phyloP scores from a whole-genome alignment of 352 stramenopile species.

The Phytophthora constricta region DNA sequence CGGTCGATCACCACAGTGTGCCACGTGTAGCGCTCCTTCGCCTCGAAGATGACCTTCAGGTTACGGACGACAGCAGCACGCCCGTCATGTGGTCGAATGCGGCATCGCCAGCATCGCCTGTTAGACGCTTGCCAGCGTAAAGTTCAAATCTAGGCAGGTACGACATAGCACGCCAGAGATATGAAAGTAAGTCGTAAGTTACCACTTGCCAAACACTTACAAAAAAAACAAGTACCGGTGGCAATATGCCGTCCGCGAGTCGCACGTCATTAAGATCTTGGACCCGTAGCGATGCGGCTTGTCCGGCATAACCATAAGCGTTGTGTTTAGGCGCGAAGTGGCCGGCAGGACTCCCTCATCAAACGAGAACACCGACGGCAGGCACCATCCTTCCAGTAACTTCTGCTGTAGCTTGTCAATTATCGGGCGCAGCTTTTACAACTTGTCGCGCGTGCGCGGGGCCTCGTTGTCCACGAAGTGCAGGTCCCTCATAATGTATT shows the following conservation, averaged over 20 bases:
- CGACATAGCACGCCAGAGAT: too few relatives aligned
- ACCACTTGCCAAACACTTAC: too few relatives aligned
- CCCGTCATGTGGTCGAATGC: too few relatives aligned
- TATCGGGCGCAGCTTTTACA: slow-evolving; percentile 28
- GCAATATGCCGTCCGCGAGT: slow-evolving; percentile 12
- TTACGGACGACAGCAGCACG: too few relatives aligned
- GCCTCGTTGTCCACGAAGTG: slow-evolving; percentile 26
- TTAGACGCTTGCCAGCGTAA: too few relatives aligned
- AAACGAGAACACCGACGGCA: slow-evolving; percentile 28
- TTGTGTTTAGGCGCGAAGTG: slow-evolving; percentile 32
- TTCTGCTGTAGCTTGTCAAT: slow-evolving; percentile 14
- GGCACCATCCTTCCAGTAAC: slow-evolving; percentile 9
- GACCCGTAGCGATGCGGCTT: slow-evolving; percentile 26
- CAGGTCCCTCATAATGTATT: slow-evolving; percentile 23
- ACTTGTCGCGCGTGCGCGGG: slow-evolving; percentile 5
- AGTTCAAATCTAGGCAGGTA: too few relatives aligned
- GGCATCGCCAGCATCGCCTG: too few relatives aligned
- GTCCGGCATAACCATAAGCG: slow-evolving; percentile 37
- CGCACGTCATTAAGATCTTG: slow-evolving; percentile 26
- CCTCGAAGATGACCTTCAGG: too few relatives aligned
- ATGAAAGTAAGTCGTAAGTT: too few relatives aligned
- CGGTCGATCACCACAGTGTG: too few relatives aligned
- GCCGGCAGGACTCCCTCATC: slow-evolving; percentile 36
- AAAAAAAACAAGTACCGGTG: too few relatives aligned
- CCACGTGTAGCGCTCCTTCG: too few relatives aligned